A percentile compares a stretch with the other conserved stretches of the same genome.
Conservation (phyloP, 2,329 filamentous ascomycete species). For the Cladobotryum mycophilum region DNA sequence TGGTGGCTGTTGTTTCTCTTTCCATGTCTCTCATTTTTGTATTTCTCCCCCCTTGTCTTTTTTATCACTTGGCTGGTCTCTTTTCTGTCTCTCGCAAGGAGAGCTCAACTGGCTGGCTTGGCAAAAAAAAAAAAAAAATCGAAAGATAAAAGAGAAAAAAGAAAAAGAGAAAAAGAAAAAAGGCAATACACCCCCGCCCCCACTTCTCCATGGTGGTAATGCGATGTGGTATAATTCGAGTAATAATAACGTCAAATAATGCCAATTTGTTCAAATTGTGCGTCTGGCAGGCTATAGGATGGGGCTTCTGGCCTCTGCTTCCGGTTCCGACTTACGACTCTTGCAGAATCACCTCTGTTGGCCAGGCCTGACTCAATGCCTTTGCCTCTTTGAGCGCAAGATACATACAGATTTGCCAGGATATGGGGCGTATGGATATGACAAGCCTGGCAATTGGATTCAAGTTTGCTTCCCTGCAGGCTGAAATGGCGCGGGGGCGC, state of each 20-base stretch:
- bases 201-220: not conserved
- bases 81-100: too few species aligned
- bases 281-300: too few species aligned
- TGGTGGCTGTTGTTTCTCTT: too few species aligned
- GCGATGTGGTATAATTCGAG: too few species aligned
- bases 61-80: too few species aligned
- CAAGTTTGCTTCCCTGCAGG: not conserved
- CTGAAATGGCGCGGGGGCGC: conserved; percentile 3
- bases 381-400: conserved; percentile 1
- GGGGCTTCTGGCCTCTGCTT: too few species aligned
- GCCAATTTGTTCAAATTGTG: too few species aligned
- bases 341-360: not conserved
- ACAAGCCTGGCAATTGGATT: not conserved
- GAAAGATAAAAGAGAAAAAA: not conserved
- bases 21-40: too few species aligned
- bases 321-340: too few species aligned
- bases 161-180: not conserved
- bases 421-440: conserved; percentile 3
- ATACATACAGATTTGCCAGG: conserved; percentile 6
- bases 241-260: too few species aligned
- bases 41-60: too few species aligned
- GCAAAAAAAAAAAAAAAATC: not conserved
- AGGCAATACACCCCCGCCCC: not conserved
- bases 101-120: not conserved
- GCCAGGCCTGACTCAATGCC: not conserved